Evolutionary conservation across 2,329 filamentous ascomycete genomes (phyloP).

Genomic region (Phaeomoniella chlamydospora): DNA sequence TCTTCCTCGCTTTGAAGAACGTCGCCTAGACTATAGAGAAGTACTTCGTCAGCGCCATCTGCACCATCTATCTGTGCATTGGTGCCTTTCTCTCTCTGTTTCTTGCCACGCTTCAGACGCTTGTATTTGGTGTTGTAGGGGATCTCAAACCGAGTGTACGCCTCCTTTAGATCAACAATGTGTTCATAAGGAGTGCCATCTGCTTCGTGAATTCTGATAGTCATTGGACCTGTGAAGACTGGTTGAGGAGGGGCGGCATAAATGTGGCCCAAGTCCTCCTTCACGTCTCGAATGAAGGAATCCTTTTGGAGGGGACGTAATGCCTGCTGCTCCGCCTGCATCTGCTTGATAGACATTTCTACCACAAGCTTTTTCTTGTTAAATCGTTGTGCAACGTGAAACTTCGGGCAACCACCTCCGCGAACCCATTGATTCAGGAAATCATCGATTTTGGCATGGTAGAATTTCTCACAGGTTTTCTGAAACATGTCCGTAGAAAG

Average conservation of each 20-base stretch:
- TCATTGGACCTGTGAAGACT: conserved; percentile 94
- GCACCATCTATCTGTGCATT: conserved; percentile 45
- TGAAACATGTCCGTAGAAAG: conserved; percentile 67
- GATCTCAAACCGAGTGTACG: conserved; percentile 75
- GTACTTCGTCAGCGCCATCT: conserved; percentile 61
- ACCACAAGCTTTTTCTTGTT: conserved; percentile 97
- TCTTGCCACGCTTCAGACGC: conserved; percentile 73
- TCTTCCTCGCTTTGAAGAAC: conserved; percentile 75
- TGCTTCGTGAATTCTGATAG: conserved; percentile 91
- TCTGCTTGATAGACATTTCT: conserved; percentile 76
- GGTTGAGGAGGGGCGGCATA: conserved; percentile 55
- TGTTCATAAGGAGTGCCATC: conserved; percentile 98
- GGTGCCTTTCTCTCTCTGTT: conserved; percentile 63
- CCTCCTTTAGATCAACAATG: conserved; percentile 87
- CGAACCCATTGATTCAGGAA: conserved; percentile 94
- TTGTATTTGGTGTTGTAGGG: conserved; percentile 99
- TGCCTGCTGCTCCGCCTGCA: conserved; percentile 43
- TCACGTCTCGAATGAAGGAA: conserved; percentile 71
- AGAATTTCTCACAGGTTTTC: conserved; percentile 72
- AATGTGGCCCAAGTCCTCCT: conserved; percentile 60
- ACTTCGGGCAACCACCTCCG: conserved; percentile 75
- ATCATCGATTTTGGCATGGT: conserved; percentile 69
- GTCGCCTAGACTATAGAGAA: conserved; percentile 85
- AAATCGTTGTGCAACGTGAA: conserved; percentile 76
- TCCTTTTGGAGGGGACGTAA: conserved; percentile 50